These are phyloP conservation scores for Aspergillus homomorphus DNA, from an alignment of 495 filamentous ascomycete genomes.

Conservation along the genomic window DNA sequence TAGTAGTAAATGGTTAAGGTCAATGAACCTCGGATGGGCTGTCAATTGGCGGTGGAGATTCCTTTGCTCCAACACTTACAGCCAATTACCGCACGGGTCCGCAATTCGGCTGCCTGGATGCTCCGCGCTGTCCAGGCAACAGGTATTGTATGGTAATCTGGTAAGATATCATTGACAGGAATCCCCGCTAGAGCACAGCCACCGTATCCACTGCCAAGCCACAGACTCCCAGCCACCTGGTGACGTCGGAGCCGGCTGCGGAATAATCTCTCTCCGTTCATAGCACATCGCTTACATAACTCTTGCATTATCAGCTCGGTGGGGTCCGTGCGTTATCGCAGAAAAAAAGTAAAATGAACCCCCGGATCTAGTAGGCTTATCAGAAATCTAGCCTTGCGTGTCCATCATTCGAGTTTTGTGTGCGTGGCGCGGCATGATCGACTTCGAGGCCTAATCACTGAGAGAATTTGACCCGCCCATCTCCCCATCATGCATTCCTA, in stretches of 20 bases:
- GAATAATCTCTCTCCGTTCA: not conserved
- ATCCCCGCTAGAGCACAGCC: not conserved
- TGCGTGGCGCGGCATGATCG: not conserved
- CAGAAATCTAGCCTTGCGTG: not conserved
- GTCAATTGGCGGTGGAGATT: constrained; percentile 1
- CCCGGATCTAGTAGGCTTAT: not conserved
- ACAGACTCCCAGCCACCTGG: not conserved
- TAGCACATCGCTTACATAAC: constrained; percentile 4
- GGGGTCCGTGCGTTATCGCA: constrained; percentile 27
- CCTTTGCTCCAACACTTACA: not conserved
- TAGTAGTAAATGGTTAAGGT: not conserved
- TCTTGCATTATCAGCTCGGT: constrained; percentile 9
- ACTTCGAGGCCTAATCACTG: not conserved
- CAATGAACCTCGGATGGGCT: not conserved
- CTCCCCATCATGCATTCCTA: constrained; percentile 40
- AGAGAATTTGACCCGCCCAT: not conserved
- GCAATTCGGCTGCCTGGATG: constrained; percentile 1
- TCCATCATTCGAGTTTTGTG: not conserved
- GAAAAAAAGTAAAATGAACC: constrained; percentile 17
- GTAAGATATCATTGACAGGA: too few relatives aligned
- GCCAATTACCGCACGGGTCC: not conserved
- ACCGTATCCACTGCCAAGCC: not conserved
- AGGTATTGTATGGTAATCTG: not conserved
- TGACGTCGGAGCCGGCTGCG: not conserved
- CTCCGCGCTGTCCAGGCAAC: too few relatives aligned